phyloP scores from a whole-genome alignment of 306 rosid genomes.

The Quillaja saponaria region DNA sequence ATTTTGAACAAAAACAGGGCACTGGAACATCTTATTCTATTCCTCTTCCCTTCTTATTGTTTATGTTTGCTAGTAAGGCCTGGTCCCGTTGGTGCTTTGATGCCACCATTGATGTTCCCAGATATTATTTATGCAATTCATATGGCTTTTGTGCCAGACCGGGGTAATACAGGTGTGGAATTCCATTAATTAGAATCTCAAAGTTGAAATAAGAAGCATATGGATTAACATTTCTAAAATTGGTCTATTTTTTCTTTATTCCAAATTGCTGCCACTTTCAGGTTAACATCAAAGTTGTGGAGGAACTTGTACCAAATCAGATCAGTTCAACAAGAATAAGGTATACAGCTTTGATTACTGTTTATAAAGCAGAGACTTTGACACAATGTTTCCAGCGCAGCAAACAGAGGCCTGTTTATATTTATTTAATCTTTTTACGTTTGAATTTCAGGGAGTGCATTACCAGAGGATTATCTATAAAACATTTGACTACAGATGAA shows the following conservation, averaged over 20 bases:
- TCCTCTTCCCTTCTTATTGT: background rate
- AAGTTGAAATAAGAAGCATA: slow-evolving; percentile 5
- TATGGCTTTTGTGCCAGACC: too few relatives aligned
- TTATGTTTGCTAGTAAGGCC: slow-evolving; percentile 2
- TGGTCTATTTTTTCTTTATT: background rate
- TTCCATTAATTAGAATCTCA: slow-evolving; percentile 9
- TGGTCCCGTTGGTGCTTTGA: slow-evolving; percentile 17
- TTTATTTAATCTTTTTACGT: background rate
- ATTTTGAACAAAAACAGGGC: slow-evolving; percentile 47
- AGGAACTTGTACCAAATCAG: slow-evolving; percentile 79
- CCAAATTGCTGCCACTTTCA: slow-evolving; percentile 27
- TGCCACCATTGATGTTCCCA: background rate
- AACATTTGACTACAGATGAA: slow-evolving; percentile 74
- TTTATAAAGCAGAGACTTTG: background rate
- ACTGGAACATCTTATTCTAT: background rate
- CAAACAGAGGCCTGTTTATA: background rate
- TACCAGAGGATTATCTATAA: slow-evolving; percentile 76
- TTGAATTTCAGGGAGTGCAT: slow-evolving; percentile 74
- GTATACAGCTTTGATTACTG: slow-evolving; percentile 38
- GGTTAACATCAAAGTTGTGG: slow-evolving; percentile 72
- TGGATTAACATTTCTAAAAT: too few relatives aligned
- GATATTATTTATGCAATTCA: background rate
- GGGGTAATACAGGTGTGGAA: slow-evolving; percentile 1
- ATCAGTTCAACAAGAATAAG: slow-evolving; percentile 84
- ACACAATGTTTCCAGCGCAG: background rate